Base-by-base conservation (phyloP, 495 filamentous ascomycete species). In the Xylaria palmicola region DNA sequence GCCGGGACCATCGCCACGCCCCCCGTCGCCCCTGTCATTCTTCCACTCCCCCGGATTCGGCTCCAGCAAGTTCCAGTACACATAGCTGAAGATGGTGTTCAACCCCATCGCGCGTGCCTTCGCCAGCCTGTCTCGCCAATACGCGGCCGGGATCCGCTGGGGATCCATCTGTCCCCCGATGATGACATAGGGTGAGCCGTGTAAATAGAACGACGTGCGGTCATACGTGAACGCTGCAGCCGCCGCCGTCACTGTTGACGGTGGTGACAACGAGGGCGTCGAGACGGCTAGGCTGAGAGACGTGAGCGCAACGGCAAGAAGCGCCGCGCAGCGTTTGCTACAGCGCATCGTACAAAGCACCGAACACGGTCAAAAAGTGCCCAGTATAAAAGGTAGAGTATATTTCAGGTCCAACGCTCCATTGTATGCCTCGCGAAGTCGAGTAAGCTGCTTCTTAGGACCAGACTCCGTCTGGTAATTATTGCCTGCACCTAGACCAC, bases 141-240 rank as follows among this genome's bases (percentile, higher is more conserved):
- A 74, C 43, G 67, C 56, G 20, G 68, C 64, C 0, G 78, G 79
- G 34, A 81, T 74, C 4, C 76, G 70, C 58, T 81, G 79, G 0
- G 78, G 76, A 45, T 81, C 79, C 74, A 81, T 81, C 62, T 81
- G 79, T 1, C 79, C 79, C 3, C 79, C 79, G 41, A 80, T 74
- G 24, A 81, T 77, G 39, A 76, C 71, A 60, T 68, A 75, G 13
- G 71, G 76, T 43, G 72, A 64, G 54, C 75, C 75, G 67, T 78
- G 44, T 6, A 80, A 70, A 15, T 78, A 71, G 58, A 81, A 81
- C 5, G 72, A 74, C 32, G 56, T 63, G 8, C 65, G 50, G 40
- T 70, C 56, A 22, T 72, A 72, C 3, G 68, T 68, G 57, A 72
- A 72, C 1, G 40, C 26, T 15, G 37, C 6, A 9, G 45, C 29